Conservation (phyloP, 2,329 filamentous ascomycete genomes). For the Colletotrichum godetiae region DNA sequence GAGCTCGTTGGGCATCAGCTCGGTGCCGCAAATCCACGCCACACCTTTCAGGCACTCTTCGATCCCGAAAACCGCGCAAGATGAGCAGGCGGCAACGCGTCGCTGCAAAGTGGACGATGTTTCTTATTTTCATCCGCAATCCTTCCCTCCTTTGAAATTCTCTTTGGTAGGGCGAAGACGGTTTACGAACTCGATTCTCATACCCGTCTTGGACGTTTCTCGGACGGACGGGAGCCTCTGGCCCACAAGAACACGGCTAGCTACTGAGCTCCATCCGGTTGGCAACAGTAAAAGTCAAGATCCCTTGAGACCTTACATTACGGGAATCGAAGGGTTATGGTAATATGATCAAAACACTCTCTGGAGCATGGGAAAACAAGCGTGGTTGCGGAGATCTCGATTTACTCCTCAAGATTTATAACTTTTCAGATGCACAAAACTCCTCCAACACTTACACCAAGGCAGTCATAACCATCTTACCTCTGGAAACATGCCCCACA, state of each 20-base stretch:
- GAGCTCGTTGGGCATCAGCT: not conserved
- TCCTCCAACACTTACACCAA: not conserved
- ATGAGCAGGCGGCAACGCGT: not conserved
- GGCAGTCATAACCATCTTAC: not conserved
- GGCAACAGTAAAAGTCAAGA: not conserved
- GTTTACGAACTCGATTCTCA: not conserved
- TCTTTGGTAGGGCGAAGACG: not conserved
- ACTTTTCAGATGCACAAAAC: not conserved
- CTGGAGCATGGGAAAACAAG: not conserved
- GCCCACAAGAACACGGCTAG: not conserved
- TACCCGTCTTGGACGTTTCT: not conserved
- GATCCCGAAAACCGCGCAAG: not conserved
- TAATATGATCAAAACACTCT: rapidly evolving
- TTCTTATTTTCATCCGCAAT: not conserved
- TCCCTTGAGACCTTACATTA: not conserved
- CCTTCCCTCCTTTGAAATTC: not conserved
- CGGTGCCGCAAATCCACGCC: not conserved
- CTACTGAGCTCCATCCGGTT: not conserved
- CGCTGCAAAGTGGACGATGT: not conserved
- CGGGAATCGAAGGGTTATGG: not conserved
- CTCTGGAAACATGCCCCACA: not conserved
- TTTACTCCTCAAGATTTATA: not conserved
- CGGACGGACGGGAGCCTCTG: not conserved
- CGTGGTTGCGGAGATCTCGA: not conserved
- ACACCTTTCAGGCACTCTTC: not conserved